Evolutionary conservation across 129 eudicot species (phyloP), one percentile per base, ranked within the genome.

Genomic region (Chrysanthemum seticuspe): DNA sequence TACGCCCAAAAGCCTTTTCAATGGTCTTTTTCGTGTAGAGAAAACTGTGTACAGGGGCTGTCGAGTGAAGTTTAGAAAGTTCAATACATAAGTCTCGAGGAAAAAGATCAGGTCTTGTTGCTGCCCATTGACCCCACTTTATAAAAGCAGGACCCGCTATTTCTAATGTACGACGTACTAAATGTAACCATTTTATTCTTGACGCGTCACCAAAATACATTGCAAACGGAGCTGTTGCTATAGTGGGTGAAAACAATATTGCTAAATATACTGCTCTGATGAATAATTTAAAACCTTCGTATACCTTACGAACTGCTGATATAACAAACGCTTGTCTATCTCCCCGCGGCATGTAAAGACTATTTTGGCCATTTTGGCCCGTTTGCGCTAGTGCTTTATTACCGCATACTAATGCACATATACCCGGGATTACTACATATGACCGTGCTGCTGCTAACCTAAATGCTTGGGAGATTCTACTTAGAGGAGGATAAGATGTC

Each of bases 51-150:
- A 90, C 89, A 8, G 98, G 98, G 13, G 98, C 97, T 80, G 88
- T 84, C 0, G 85, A 74, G 71, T 94, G 98, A 78, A 94, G 97
- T 82, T 88, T 86, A 10, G 97, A 79, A 61, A 94, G 87, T 78
- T 94, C 98, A 27, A 80, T 69, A 76, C 98, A 94, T 53, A 94
- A 77, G 63, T 94, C 98, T 23, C 79, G 75, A 11, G 98, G 97
- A 25, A 94, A 94, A 23, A 94, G 89, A 86, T 94, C 97, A 0
- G 98, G 97, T 14, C 98, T 82, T 40, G 97, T 87, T 68, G 98
- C 97, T 13, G 97, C 98, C 98, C 98, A 94, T 45, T 94, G 97
- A 53, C 98, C 98, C 98, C 98, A 94, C 72, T 90, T 94, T 67
- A 94, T 94, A 65, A 94, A 94, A 19, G 98, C 97, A 2, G 98